Conservation (phyloP, 1,139 yeast genomes). For the Sugiyamaella japonica region DNA sequence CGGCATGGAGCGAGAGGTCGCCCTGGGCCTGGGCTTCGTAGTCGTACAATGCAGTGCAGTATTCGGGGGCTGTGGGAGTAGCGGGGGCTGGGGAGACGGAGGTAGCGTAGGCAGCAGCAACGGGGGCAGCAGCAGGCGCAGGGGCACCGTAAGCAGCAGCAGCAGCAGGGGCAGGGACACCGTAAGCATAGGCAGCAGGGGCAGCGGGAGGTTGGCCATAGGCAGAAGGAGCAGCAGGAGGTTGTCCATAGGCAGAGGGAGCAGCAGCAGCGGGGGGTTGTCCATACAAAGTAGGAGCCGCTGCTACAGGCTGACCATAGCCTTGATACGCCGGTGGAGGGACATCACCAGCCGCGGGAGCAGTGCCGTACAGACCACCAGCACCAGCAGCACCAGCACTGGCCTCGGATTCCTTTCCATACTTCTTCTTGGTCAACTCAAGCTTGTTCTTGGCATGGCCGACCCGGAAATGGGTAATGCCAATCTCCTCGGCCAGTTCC, state of each 20-base stretch:
- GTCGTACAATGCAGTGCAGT: conserved; percentile 76
- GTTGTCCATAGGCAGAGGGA: conserved; percentile 29
- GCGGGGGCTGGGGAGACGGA: conserved; percentile 34
- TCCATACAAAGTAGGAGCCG: conserved; percentile 10
- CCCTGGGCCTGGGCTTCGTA: conserved; percentile 85
- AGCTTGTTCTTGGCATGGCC: conserved; percentile 85
- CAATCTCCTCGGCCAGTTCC: conserved; percentile 82
- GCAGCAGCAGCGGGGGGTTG: conserved; percentile 30
- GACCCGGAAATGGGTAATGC: conserved; percentile 83
- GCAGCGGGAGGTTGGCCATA: conserved; percentile 36
- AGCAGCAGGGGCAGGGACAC: conserved; percentile 30
- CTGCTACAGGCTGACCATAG: conserved; percentile 26
- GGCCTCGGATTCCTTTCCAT: conserved; percentile 51
- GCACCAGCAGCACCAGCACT: conserved; percentile 39
- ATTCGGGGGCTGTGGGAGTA: conserved; percentile 47
- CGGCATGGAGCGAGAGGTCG: conserved; percentile 83
- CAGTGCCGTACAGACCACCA: conserved; percentile 32
- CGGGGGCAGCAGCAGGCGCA: conserved; percentile 17
- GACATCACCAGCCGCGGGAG: conserved; percentile 30
- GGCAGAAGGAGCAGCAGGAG: conserved; percentile 28
- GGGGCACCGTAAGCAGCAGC: conserved; percentile 42
- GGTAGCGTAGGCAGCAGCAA: conserved; percentile 20
- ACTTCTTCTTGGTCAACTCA: conserved; percentile 77
- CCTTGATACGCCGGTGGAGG: conserved; percentile 33
- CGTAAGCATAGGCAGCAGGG: conserved; percentile 36